phyloP scores from a whole-genome alignment of 139 green algal genomes.

The Tetraselmis striata region DNA sequence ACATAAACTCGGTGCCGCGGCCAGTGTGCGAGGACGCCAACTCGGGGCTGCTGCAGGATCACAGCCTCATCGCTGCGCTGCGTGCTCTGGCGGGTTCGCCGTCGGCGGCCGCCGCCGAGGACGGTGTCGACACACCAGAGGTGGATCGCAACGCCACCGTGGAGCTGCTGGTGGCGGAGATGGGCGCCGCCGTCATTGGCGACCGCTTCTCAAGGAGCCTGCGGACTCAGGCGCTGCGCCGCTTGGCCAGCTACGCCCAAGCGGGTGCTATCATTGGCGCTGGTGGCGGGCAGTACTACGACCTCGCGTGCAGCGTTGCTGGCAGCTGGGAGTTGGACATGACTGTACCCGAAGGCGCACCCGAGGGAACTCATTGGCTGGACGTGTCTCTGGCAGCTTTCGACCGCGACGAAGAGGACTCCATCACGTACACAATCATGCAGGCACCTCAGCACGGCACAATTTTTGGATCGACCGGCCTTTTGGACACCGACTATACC shows the following conservation, averaged over 20 bases:
- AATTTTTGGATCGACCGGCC: no score
- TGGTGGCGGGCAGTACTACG: not conserved
- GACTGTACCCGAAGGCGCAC: not conserved
- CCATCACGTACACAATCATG: not conserved
- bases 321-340: not conserved
- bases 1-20: not conserved
- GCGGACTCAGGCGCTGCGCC: not conserved
- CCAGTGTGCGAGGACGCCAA: not conserved
- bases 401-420: not conserved
- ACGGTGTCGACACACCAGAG: not conserved
- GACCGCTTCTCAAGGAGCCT: not conserved
- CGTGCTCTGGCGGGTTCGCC: not conserved
- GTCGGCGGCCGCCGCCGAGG: no score
- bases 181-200: not conserved
- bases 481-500: no score
- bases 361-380: no score
- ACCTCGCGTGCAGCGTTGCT: not conserved
- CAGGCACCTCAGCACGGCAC: no score
- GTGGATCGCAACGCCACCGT: not conserved
- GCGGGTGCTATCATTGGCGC: not conserved
- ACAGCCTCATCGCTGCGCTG: not conserved
- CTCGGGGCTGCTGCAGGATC: not conserved
- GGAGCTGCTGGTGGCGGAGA: not conserved
- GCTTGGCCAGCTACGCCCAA: not conserved
- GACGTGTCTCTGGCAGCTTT: not conserved